These are phyloP conservation scores for Coniochaeta ligniaria DNA, from an alignment of 2,329 filamentous ascomycete genomes.

Conservation along the genomic window DNA sequence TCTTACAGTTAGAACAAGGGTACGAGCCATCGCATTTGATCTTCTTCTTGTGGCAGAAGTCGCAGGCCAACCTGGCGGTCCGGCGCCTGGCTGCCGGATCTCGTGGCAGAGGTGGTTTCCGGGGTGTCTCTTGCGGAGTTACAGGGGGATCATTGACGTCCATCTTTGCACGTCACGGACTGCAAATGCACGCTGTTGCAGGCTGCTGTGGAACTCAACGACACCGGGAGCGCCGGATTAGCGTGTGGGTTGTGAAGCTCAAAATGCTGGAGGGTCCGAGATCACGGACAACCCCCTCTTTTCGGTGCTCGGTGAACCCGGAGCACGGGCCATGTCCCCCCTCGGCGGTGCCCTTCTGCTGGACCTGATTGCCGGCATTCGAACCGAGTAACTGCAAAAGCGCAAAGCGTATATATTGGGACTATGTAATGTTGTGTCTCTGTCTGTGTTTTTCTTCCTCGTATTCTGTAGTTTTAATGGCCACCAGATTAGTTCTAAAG, in stretches of 20 bases:
- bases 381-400: not conserved
- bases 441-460: no score
- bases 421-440: no score
- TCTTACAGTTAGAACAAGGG: slow-evolving; percentile 1
- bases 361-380: not conserved
- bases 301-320: not conserved
- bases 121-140: not conserved
- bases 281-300: not conserved
- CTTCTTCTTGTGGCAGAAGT: slow-evolving; percentile 1
- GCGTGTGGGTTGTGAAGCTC: not conserved
- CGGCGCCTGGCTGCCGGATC: not conserved
- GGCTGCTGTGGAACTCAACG: not conserved
- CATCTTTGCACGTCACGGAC: not conserved
- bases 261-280: not conserved
- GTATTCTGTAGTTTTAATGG: no score
- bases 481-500: no score
- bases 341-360: not conserved
- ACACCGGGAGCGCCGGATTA: not conserved
- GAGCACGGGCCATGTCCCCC: not conserved
- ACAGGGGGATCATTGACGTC: not conserved
- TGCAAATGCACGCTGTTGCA: not conserved
- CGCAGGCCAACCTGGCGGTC: not conserved
- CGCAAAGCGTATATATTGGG: no score
- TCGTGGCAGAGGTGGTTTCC: not conserved
- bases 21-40: slow-evolving; percentile 1